Percentiles rank a stretch among this genome's conserved stretches.
Conservation (phyloP, 352 stramenopile species). For the Aphanomyces euteiches region DNA sequence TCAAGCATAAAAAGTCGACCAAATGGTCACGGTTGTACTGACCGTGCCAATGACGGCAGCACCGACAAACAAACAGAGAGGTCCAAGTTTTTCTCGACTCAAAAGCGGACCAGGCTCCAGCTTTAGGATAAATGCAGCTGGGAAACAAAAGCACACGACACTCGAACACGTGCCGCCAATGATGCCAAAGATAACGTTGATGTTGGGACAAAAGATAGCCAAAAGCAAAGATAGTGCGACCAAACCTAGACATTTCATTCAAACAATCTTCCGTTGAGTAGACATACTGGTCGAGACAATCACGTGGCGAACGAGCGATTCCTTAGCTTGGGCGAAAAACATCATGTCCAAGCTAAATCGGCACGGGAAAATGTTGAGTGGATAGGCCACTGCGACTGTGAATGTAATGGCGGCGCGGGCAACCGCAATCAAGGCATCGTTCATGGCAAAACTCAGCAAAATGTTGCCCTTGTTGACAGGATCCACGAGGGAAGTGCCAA, state of each 20-base stretch:
- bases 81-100: conserved; percentile 67
- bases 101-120: conserved; percentile 68
- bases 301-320: conserved; percentile 63
- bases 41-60: conserved; percentile 65
- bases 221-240: conserved; percentile 66
- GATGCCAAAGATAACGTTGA: conserved; percentile 84
- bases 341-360: conserved; percentile 87
- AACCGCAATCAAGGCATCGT: conserved; percentile 74
- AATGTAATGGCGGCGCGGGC: conserved; percentile 83
- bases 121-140: conserved; percentile 81
- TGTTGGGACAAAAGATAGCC: conserved; percentile 79
- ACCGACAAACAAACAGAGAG: conserved; percentile 63
- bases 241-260: conserved; percentile 32
- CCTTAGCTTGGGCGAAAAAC: conserved; percentile 75
- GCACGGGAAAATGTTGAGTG: conserved; percentile 85
- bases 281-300: conserved; percentile 43
- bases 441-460: conserved; percentile 68
- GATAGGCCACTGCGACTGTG: conserved; percentile 77
- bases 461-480: conserved; percentile 81
- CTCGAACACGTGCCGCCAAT: conserved; percentile 80
- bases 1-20: conserved; percentile 45
- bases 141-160: conserved; percentile 81
- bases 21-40: conserved; percentile 68
- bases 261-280: not conserved
- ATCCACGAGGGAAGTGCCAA: conserved; percentile 56